Conservation (phyloP, 805 yeast genomes). For the Candida awuae region DNA sequence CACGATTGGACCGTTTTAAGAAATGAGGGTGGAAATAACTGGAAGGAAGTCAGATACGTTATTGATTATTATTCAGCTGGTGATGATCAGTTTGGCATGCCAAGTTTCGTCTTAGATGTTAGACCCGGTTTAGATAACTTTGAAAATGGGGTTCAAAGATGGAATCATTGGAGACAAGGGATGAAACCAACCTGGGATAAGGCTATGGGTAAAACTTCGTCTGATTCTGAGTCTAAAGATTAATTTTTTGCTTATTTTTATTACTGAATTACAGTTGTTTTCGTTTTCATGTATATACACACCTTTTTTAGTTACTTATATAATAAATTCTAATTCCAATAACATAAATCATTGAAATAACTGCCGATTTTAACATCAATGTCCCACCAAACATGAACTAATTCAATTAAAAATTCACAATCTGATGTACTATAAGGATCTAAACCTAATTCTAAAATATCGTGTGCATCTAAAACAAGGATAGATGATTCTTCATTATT, state of each 20-base stretch:
- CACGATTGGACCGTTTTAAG: conserved; percentile 98
- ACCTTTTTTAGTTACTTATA: not conserved
- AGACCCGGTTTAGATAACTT: conserved; percentile 85
- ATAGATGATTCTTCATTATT: conserved; percentile 19
- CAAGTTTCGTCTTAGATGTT: conserved; percentile 87
- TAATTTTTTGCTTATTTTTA: too few relatives aligned
- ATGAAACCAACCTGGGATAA: conserved; percentile 55
- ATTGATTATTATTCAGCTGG: conserved; percentile 93
- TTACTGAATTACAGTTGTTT: too few relatives aligned
- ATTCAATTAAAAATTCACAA: conserved; percentile 34
- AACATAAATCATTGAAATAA: conserved; percentile 29
- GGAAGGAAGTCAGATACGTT: conserved; percentile 79
- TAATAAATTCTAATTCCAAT: conserved; percentile 1
- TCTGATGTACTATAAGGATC: conserved; percentile 46
- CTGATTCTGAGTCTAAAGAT: not conserved
- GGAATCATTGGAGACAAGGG: conserved; percentile 45
- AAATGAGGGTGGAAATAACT: conserved; percentile 40
- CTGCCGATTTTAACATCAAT: conserved; percentile 35
- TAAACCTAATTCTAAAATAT: conserved; percentile 49
- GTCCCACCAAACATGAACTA: conserved; percentile 43
- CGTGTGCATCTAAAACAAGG: conserved; percentile 24
- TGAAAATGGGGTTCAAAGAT: conserved; percentile 58
- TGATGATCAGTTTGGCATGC: conserved; percentile 81
- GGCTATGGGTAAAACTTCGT: conserved; percentile 52
- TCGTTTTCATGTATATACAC: not conserved